These are phyloP conservation scores for Amylocarpus encephaloides DNA, from an alignment of 2,329 filamentous ascomycete genomes.

Conservation along the genomic window DNA sequence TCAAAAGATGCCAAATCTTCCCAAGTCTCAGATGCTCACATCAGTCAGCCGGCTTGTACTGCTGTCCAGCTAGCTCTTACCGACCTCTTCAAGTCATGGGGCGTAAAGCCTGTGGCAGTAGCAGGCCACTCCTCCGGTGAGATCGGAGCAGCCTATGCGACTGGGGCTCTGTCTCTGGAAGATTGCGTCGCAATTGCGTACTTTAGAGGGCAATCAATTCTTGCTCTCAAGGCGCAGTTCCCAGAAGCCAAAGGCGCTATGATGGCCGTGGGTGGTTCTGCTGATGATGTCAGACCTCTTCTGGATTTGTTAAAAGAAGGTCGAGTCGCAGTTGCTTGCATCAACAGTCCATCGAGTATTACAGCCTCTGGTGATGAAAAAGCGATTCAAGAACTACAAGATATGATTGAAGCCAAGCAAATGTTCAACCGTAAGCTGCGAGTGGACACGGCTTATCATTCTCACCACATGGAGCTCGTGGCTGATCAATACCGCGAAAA, in stretches of 20 bases:
- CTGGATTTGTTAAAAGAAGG: conserved; percentile 25
- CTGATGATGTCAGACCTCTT: conserved; percentile 32
- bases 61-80: conserved; percentile 43
- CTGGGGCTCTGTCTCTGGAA: conserved; percentile 32
- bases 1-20: conserved; percentile 32
- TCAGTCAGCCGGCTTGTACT: conserved; percentile 42
- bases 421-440: conserved; percentile 28
- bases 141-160: conserved; percentile 42
- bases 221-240: conserved; percentile 16
- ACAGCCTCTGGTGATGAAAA: conserved; percentile 28
- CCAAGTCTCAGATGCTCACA: conserved; percentile 34
- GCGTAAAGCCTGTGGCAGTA: conserved; percentile 36
- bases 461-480: conserved; percentile 30
- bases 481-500: conserved; percentile 22
- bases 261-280: conserved; percentile 43
- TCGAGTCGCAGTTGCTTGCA: conserved; percentile 32
- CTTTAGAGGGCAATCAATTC: conserved; percentile 31
- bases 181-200: conserved; percentile 42
- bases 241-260: conserved; percentile 39
- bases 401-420: conserved; percentile 22
- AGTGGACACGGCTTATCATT: conserved; percentile 31
- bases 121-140: conserved; percentile 44
- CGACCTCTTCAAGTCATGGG: conserved; percentile 39
- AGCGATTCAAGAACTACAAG: conserved; percentile 27
- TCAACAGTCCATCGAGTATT: conserved; percentile 29